Conservation (phyloP, 2,329 filamentous ascomycete species). For the Claviceps spartinae region DNA sequence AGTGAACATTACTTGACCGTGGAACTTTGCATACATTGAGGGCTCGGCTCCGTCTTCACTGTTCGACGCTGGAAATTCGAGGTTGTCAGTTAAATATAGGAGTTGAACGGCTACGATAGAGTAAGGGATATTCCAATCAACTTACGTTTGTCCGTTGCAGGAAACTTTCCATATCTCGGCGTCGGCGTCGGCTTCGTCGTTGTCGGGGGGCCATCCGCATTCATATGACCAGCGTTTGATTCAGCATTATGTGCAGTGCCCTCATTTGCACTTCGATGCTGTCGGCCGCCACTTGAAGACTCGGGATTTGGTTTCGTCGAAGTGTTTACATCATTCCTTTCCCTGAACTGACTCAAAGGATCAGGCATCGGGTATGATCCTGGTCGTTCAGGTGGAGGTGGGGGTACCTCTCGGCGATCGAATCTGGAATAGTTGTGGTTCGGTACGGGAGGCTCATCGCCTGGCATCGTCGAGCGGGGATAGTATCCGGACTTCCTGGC, state of each 20-base stretch:
- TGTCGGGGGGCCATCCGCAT: background rate
- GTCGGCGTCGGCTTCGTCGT: background rate
- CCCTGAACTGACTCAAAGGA: constrained; percentile 33
- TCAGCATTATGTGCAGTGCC: background rate
- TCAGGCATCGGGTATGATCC: constrained; percentile 23
- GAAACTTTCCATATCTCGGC: background rate
- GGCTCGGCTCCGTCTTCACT: constrained; percentile 18
- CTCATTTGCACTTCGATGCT: background rate
- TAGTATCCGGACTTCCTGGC: constrained; percentile 34
- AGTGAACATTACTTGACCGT: background rate
- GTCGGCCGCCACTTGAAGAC: background rate
- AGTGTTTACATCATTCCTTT: constrained; percentile 20
- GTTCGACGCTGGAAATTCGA: background rate
- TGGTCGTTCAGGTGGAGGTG: constrained; percentile 7
- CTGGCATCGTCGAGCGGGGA: constrained; percentile 32
- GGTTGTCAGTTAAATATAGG: background rate
- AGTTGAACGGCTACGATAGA: background rate
- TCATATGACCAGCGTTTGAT: background rate
- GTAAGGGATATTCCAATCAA: background rate
- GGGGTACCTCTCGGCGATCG: constrained; percentile 10
- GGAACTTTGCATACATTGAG: constrained; percentile 32
- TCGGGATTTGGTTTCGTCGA: constrained; percentile 12
- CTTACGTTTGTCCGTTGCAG: background rate
- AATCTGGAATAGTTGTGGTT: constrained; percentile 33
- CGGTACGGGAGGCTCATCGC: constrained; percentile 37